Evolutionary conservation across 805 yeast genomes (phyloP).

Genomic region (Yarrowia sp.): DNA sequence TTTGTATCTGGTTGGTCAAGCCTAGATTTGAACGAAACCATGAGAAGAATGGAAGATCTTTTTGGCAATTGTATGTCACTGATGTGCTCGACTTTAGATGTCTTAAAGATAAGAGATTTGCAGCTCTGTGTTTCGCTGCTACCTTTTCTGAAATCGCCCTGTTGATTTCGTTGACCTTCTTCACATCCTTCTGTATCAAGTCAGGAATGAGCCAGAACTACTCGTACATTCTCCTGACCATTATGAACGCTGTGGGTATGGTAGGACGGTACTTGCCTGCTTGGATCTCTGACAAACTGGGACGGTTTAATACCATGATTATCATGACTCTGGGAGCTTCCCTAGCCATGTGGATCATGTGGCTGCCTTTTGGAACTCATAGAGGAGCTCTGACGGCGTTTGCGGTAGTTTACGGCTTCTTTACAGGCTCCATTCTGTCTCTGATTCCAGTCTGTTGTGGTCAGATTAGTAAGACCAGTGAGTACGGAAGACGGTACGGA

Average conservation of each 20-base stretch:
- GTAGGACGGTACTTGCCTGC: constrained; percentile 50
- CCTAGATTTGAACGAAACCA: constrained; percentile 43
- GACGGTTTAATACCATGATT: constrained; percentile 54
- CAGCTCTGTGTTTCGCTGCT: constrained; percentile 45
- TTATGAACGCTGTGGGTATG: constrained; percentile 44
- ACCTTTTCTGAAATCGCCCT: constrained; percentile 50
- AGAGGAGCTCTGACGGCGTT: constrained; percentile 46
- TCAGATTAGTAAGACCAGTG: constrained; percentile 54
- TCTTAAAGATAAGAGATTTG: constrained; percentile 47
- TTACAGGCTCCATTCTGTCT: constrained; percentile 56
- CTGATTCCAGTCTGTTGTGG: constrained; percentile 60
- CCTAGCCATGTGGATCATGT: constrained; percentile 41
- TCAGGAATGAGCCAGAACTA: constrained; percentile 45
- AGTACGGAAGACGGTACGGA: constrained; percentile 56
- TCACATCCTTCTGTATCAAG: constrained; percentile 54
- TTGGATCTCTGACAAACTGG: constrained; percentile 46
- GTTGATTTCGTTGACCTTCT: constrained; percentile 49
- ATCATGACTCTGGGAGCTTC: constrained; percentile 40
- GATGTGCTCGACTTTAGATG: constrained; percentile 23
- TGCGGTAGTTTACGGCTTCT: constrained; percentile 52
- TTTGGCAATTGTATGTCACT: constrained; percentile 23
- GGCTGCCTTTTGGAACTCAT: constrained; percentile 47
- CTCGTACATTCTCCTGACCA: constrained; percentile 50
- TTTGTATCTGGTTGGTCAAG: constrained; percentile 43
- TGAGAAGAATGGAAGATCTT: neutral